Evolutionary conservation across 495 filamentous ascomycete genomes (phyloP).

Genomic region (Parathielavia appendiculata): DNA sequence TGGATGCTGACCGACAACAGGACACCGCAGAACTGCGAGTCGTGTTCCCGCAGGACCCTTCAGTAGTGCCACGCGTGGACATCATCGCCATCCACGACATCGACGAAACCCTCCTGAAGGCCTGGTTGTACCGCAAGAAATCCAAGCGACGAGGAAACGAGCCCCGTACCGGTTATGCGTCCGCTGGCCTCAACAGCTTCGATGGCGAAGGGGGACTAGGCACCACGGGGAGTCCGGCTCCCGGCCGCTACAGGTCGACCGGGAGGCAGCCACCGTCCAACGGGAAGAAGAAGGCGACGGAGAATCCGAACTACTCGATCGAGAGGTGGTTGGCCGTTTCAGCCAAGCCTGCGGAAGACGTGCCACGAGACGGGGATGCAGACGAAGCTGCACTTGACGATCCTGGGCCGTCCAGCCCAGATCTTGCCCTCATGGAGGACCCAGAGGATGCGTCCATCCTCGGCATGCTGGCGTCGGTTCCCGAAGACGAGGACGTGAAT

Average conservation of each 20-base stretch:
- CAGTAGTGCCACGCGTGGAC: slow-evolving; percentile 13
- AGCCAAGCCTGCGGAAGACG: neutral
- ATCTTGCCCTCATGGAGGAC: slow-evolving; percentile 1
- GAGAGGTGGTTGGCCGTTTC: slow-evolving; percentile 13
- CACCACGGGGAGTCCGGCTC: slow-evolving; percentile 12
- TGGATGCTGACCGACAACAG: neutral
- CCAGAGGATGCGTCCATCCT: slow-evolving; percentile 2
- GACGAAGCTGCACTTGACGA: neutral
- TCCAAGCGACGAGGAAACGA: slow-evolving; percentile 9
- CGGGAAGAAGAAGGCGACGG: slow-evolving; percentile 3
- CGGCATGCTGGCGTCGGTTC: slow-evolving; percentile 7
- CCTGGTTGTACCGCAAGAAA: slow-evolving; percentile 17
- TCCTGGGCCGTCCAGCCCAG: neutral
- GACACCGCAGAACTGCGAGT: slow-evolving; percentile 9
- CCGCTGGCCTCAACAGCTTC: slow-evolving; percentile 13
- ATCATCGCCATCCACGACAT: slow-evolving; percentile 18
- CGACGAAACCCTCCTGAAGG: slow-evolving; percentile 15
- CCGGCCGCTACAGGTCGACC: neutral
- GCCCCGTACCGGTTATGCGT: neutral
- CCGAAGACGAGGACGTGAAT: slow-evolving; percentile 8
- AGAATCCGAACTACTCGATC: slow-evolving; percentile 5
- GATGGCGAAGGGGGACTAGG: slow-evolving; percentile 15
- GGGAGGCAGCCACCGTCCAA: neutral
- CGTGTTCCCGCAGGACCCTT: slow-evolving; percentile 5
- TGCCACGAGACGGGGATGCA: neutral